A percentile compares a stretch with the other conserved stretches of the same genome.
Conservation (phyloP, 257 asterid genomes). For the Gentiana dahurica region DNA sequence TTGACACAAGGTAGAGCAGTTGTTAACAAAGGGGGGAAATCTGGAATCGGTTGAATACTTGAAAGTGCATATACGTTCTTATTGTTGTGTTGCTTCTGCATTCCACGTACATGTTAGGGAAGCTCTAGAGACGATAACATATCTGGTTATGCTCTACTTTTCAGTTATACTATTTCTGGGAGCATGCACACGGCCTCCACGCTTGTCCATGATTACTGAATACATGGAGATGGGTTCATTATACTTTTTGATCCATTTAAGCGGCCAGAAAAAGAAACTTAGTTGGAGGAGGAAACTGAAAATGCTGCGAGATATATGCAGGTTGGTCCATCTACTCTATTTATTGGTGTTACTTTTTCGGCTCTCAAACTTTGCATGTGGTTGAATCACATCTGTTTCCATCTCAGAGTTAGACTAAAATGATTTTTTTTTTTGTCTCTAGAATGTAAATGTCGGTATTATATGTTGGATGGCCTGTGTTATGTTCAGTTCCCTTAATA, state of each 20-base stretch:
- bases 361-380: no score
- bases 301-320: conserved; percentile 87
- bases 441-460: no score
- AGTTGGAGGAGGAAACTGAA: conserved; percentile 80
- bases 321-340: conserved; percentile 27
- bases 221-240: conserved; percentile 94
- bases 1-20: background rate
- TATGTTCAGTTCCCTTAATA: no score
- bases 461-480: no score
- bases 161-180: conserved; percentile 90
- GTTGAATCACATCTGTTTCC: no score
- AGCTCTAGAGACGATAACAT: background rate
- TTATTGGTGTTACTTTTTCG: background rate
- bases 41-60: no score
- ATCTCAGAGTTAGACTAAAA: no score
- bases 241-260: conserved; percentile 70
- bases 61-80: no score
- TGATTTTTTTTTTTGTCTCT: no score
- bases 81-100: no score
- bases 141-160: conserved; percentile 12
- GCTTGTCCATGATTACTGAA: conserved; percentile 75
- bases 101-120: no score
- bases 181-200: conserved; percentile 88
- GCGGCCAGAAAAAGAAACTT: conserved; percentile 81
- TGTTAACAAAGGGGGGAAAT: no score